These are phyloP conservation scores for Xylaria sp. DNA, from an alignment of 2,329 filamentous ascomycete species.

Conservation along the genomic window DNA sequence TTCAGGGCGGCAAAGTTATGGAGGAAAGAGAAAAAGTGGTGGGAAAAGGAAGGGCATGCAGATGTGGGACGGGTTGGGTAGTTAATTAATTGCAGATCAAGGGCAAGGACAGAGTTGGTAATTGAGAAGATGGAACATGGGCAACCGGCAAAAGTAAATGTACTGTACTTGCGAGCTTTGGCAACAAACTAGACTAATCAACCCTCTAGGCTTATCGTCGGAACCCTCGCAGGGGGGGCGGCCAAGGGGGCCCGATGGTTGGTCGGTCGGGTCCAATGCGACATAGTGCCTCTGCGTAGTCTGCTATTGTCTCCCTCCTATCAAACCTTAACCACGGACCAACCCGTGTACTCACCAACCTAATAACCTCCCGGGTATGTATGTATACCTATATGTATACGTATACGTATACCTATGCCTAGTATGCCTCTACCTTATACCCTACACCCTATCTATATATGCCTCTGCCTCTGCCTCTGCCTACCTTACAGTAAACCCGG, in stretches of 20 bases:
- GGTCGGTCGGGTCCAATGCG: slow-evolving; percentile 12
- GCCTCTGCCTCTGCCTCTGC: too few species aligned
- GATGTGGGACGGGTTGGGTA: slow-evolving; percentile 28
- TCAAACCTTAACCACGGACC: too few species aligned
- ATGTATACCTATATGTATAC: too few species aligned
- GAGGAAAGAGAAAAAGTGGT: slow-evolving; percentile 13
- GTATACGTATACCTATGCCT: too few species aligned
- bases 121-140: slow-evolving; percentile 28
- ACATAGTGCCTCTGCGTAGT: slow-evolving; percentile 13
- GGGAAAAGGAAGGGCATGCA: slow-evolving; percentile 23
- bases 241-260: slow-evolving; percentile 13
- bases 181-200: slow-evolving; percentile 20
- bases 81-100: slow-evolving; percentile 29
- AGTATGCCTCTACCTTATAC: too few species aligned
- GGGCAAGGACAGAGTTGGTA: slow-evolving; percentile 24
- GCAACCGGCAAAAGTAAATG: slow-evolving; percentile 27
- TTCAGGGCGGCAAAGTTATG: not conserved
- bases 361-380: too few species aligned
- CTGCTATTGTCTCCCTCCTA: too few species aligned
- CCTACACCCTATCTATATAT: too few species aligned
- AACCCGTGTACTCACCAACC: too few species aligned
- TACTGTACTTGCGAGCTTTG: slow-evolving; percentile 20
- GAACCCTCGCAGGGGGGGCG: slow-evolving; percentile 25
- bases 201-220: slow-evolving; percentile 28
- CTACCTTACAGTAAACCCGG: too few species aligned